Percentiles rank a stretch among this genome's conserved stretches.
These are phyloP conservation scores for Termitomyces sp. DNA, from an alignment of 768 basidiomycete genomes.

Conservation along the genomic window DNA sequence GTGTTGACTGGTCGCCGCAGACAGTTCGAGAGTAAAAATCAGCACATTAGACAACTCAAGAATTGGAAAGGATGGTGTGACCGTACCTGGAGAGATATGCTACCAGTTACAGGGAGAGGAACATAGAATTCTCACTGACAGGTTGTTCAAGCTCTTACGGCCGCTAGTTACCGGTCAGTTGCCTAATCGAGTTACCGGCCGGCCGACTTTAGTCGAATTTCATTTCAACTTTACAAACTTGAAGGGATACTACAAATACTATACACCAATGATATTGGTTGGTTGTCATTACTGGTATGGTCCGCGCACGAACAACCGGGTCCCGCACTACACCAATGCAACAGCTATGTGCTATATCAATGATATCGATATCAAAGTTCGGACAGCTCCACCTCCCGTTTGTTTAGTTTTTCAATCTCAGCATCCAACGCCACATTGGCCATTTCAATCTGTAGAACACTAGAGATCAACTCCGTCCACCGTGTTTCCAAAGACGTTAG, in stretches of 20 bases:
- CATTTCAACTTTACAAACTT: too few relatives aligned
- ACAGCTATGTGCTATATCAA: not conserved
- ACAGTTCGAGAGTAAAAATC: not conserved
- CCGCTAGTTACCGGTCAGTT: constrained; percentile 12
- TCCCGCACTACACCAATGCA: not conserved
- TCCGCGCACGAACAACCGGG: too few relatives aligned
- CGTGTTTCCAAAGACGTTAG: constrained; percentile 77
- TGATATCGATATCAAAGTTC: constrained; percentile 29
- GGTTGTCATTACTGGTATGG: too few relatives aligned
- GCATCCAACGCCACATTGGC: constrained; percentile 86
- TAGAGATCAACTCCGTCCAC: constrained; percentile 93
- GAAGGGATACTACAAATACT: too few relatives aligned
- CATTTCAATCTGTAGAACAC: constrained; percentile 91
- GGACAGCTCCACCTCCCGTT: constrained; percentile 59
- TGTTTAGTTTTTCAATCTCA: constrained; percentile 63
- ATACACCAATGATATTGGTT: too few relatives aligned
- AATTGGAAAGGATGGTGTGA: not conserved
- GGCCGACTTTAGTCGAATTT: too few relatives aligned
- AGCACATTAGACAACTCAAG: not conserved
- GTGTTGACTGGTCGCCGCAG: constrained; percentile 16
- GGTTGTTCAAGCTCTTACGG: constrained; percentile 12
- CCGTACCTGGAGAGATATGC: constrained; percentile 33
- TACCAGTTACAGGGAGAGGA: constrained; percentile 28
- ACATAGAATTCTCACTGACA: constrained; percentile 15
- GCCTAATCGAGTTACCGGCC: constrained; percentile 11